These are phyloP conservation scores for Petunia hybrid DNA, from an alignment of 305 asterid genomes.

Conservation along the genomic window DNA sequence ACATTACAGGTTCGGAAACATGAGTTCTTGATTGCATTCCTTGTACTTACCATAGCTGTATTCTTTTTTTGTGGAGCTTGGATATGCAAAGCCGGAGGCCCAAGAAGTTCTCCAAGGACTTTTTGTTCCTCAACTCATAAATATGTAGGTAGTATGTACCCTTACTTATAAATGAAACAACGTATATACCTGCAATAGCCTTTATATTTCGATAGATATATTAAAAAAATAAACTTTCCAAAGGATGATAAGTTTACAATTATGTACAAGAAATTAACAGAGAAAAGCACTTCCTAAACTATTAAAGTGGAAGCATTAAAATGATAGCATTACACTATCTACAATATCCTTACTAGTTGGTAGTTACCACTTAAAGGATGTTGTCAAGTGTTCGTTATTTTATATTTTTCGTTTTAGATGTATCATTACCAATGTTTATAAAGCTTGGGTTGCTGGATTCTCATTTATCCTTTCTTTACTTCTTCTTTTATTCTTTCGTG, in stretches of 20 bases:
- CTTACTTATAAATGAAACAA: no score
- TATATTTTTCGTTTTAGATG: neutral
- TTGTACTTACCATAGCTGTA: conserved; percentile 77
- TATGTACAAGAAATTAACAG: no score
- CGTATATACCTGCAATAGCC: no score
- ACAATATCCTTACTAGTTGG: no score
- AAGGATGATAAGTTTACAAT: no score
- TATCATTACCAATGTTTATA: neutral
- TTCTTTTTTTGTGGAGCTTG: conserved; percentile 86
- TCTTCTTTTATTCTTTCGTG: conserved; percentile 20
- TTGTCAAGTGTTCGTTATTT: neutral
- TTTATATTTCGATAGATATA: no score
- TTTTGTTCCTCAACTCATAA: conserved; percentile 77
- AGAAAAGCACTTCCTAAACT: no score
- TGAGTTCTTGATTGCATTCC: conserved; percentile 78
- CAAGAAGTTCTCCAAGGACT: conserved; percentile 76
- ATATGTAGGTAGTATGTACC: no score
- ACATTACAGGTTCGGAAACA: conserved; percentile 84
- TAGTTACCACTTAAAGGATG: neutral
- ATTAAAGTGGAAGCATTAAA: no score
- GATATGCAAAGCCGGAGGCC: conserved; percentile 79
- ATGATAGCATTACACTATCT: no score
- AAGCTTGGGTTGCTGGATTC: conserved; percentile 1
- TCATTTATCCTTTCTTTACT: neutral
- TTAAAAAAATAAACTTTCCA: no score